Conservation (phyloP, 768 basidiomycete genomes). For the Chalciporus chontae region DNA sequence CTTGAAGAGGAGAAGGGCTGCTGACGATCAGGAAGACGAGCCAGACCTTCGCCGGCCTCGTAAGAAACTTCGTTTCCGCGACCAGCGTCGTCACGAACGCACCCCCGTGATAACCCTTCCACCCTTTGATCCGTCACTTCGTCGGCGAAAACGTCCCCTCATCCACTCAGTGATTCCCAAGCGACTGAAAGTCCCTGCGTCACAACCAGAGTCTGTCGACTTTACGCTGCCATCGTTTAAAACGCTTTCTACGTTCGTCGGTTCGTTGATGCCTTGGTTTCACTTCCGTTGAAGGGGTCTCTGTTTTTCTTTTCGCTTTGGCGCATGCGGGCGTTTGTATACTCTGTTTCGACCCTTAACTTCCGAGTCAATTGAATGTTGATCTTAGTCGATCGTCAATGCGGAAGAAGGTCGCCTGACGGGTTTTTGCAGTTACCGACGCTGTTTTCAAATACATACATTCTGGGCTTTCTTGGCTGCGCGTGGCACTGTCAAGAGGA, state of each 20-base stretch:
- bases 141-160: constrained; percentile 17
- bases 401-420: too few relatives aligned
- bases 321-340: too few relatives aligned
- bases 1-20: constrained; percentile 28
- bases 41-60: not conserved
- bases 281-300: constrained; percentile 9
- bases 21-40: constrained; percentile 11
- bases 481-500: too few relatives aligned
- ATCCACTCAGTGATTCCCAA: constrained; percentile 14
- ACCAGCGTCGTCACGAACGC: not conserved
- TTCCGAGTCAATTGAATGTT: too few relatives aligned
- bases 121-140: constrained; percentile 7
- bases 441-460: too few relatives aligned
- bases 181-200: constrained; percentile 3
- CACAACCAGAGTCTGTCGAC: constrained; percentile 22
- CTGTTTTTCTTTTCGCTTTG: too few relatives aligned
- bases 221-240: constrained; percentile 32
- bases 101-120: constrained; percentile 13
- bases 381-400: too few relatives aligned
- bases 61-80: constrained; percentile 26
- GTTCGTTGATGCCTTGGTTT: constrained; percentile 30
- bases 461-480: too few relatives aligned
- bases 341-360: too few relatives aligned
- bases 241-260: constrained; percentile 31
- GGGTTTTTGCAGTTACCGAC: too few relatives aligned